Evolutionary conservation across 495 filamentous ascomycete species (phyloP), one percentile per base, ranked within the genome.

Genomic region (Daldinia caldariorum): DNA sequence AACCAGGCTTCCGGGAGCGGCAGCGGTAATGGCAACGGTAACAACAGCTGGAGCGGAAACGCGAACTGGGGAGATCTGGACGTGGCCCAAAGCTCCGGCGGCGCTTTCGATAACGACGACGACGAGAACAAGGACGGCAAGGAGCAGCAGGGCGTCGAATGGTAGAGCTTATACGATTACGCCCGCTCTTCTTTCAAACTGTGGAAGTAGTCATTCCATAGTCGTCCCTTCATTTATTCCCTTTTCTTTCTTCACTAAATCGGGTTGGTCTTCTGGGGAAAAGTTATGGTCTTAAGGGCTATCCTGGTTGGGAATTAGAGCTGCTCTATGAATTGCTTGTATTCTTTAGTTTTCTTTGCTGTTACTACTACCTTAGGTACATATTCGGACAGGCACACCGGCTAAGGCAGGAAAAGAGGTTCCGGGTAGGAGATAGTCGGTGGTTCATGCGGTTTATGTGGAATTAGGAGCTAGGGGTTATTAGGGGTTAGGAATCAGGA

Each of bases 101-200:
- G 62, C 53, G 65, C 57, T 18, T 71, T 71, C 57, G 67, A 72
- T n/a, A 32, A 67, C 37, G 62, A 68, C 3, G 64, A 65, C 32
- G 31, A 41, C 9, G 62, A 71, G 20, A 53, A 56, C 26, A 55
- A 67, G 16, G 58, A 43, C 14, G 62, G 47, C 14, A 43, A 43
- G 53, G 53, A 37, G 6, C 32, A 43, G 26, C 56, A 43, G 29
- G 6, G 12, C 13, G 20, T 20, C 31, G 14, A 31, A 59, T 59
- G 58, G 59, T 71, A 67, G 63, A 50, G n/a, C 56, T 56, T 34
- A 32, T 37, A 12, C 32, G 32, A 38, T 38, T 56, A n/a, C 16
- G 12, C 26, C 26, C 29, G 22, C 49, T 32, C 22, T 31, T 10
- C 22, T 53, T 53, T 32, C 49, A 32, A 32, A 32, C 14, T 43